Conservation (phyloP, 371 early-diverging fungal genomes). For the Lichtheimia ramosa region DNA sequence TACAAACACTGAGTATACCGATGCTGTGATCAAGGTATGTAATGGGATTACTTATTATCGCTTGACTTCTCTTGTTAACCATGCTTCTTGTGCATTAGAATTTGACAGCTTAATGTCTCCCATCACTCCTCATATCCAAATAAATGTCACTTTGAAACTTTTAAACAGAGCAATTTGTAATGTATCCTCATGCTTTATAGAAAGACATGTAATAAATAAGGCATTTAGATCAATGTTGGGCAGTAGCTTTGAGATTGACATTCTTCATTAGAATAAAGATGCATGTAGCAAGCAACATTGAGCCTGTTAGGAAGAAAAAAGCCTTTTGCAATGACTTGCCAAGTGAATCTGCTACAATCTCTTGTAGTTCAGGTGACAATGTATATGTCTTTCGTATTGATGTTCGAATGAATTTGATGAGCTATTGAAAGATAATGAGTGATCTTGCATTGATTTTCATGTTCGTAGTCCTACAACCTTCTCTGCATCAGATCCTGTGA, state of each 20-base stretch:
- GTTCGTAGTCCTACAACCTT: neutral
- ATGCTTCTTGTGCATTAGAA: too few relatives aligned
- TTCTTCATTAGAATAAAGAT: neutral
- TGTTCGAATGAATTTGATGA: slow-evolving; percentile 8
- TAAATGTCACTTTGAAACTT: too few relatives aligned
- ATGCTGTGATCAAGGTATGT: slow-evolving; percentile 71
- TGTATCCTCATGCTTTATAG: too few relatives aligned
- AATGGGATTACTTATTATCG: too few relatives aligned
- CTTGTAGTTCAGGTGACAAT: slow-evolving; percentile 2
- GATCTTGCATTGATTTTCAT: neutral
- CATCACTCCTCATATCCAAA: too few relatives aligned
- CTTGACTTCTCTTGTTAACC: too few relatives aligned
- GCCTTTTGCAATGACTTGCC: slow-evolving; percentile 7
- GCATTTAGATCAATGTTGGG: too few relatives aligned
- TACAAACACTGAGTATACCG: slow-evolving; percentile 91
- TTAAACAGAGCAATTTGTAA: too few relatives aligned
- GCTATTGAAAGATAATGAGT: neutral
- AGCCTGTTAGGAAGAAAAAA: neutral
- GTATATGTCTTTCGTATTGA: slow-evolving; percentile 6
- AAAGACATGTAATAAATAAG: too few relatives aligned
- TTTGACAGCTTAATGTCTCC: too few relatives aligned
- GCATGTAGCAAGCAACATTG: neutral
- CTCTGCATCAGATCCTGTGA: slow-evolving; percentile 4
- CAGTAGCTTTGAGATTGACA: neutral
- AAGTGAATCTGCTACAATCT: slow-evolving; percentile 4